phyloP scores from a whole-genome alignment of 2,329 filamentous ascomycete species.

The Aspergillus udagawae region DNA sequence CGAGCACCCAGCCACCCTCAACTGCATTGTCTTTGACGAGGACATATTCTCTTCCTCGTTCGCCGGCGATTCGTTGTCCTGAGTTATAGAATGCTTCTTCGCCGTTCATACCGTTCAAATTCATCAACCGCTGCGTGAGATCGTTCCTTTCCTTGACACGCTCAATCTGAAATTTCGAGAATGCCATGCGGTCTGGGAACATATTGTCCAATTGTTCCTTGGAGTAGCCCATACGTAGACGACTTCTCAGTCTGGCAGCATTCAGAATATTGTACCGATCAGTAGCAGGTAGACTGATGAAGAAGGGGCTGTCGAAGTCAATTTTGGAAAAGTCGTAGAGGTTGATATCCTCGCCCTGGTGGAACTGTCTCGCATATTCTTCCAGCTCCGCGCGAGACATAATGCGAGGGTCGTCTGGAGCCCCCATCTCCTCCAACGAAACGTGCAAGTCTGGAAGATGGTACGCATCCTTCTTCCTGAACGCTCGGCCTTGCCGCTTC shows the following conservation, averaged over 20 bases:
- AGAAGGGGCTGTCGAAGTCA: slow-evolving; percentile 94
- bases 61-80: slow-evolving; percentile 56
- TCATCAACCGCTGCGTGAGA: slow-evolving; percentile 90
- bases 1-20: slow-evolving; percentile 92
- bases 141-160: slow-evolving; percentile 89
- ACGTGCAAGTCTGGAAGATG: slow-evolving; percentile 82
- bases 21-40: slow-evolving; percentile 92
- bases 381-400: slow-evolving; percentile 95
- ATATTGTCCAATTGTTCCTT: slow-evolving; percentile 94
- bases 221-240: slow-evolving; percentile 89
- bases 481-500: slow-evolving; percentile 67
- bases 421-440: slow-evolving; percentile 79
- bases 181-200: slow-evolving; percentile 97
- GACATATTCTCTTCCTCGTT: slow-evolving; percentile 90
- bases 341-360: slow-evolving; percentile 82
- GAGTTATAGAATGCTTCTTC: slow-evolving; percentile 66
- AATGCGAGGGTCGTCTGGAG: slow-evolving; percentile 85
- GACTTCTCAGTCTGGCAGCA: slow-evolving; percentile 79
- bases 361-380: slow-evolving; percentile 88
- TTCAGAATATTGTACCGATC: slow-evolving; percentile 98
- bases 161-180: slow-evolving; percentile 94
- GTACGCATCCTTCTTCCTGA: slow-evolving; percentile 90
- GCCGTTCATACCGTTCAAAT: slow-evolving; percentile 82
- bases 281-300: slow-evolving; percentile 79
- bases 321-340: slow-evolving; percentile 98